Evolutionary conservation across 208 protist species (phyloP), one percentile per base, ranked within the genome.

Genomic region (Novymonas esmeraldas): DNA sequence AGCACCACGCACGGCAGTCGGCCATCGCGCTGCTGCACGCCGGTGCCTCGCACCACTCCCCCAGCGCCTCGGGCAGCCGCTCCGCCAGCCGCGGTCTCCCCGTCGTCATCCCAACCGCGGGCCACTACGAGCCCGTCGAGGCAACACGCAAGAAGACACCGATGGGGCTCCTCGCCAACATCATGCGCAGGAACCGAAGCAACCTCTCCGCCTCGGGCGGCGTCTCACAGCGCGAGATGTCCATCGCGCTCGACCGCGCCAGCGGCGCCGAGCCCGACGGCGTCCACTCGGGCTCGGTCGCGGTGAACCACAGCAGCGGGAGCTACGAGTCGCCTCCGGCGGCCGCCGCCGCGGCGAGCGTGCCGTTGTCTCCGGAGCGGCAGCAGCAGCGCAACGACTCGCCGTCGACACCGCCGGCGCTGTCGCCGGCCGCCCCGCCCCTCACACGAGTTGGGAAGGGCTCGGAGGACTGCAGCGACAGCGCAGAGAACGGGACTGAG

Each of bases 11-110:
- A 4, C 70, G 60, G 16, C 64, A 70, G 49, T 82, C 77, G 3
- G 73, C 77, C 20, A 57, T 72, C 22, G 77, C 67, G 11, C 42
- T 79, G 1, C 67, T 79, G 22, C 59, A 66, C 58, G 67, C 64
- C 18, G 72, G 69, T 22, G 39, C 72, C 26, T 60, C 46, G n/a
- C 22, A 18, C 14, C 51, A 16, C 2, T 11, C 26, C 9, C 9
- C 24, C 41, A 26, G 28, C 29, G 31, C 28, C 16, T 54, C 29
- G 16, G 4, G 29, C 11, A 18, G 45, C 42, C 44, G 45, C 34
- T 24, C 29, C 28, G 36, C 7, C 34, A 44, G 20, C 36, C 39
- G 38, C 36, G 31, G 6, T 26, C 51, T 13, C 16, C 50, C 33
- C 16, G 41, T 52, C 22, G 33, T 41, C n/a, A 58, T 31, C 49